Base-by-base conservation (phyloP, 2,329 filamentous ascomycete species). In the Beauveria sp. region DNA sequence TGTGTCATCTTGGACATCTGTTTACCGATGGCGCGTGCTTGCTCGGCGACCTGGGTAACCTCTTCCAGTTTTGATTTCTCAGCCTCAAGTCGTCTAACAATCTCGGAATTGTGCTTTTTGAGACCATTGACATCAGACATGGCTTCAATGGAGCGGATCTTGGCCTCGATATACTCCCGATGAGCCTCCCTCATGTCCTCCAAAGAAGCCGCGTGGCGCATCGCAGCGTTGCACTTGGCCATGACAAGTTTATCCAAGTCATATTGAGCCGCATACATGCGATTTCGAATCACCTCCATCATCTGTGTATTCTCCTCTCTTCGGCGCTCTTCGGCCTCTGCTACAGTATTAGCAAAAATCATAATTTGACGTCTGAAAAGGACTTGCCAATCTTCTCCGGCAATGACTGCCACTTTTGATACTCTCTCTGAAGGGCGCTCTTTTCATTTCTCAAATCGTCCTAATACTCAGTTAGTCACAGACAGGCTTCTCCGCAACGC, bases 141-240 rank as follows among this genome's bases (percentile, higher is more conserved):
- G 1, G 91, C 93, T 77, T 99, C 95, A 34, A 96, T 83, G 0
- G 83, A 76, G 64, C 86, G 80, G 50, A 97, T 80, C 66, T 90
- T 83, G 2, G 84, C 85, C 67, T 93, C 86, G 18, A 93, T 74
- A 12, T 91, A 75, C 16, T 83, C 81, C 51, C 87, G 80, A 58
- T 89, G 85, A 6, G 85, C 80, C 54, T 78, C 73, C 16, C 84
- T 83, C 50, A 96, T 81, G 22, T 74, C 70, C n/a, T 82, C 80
- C 8, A 96, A 81, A 5, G 83, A 77, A 65, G 83, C 80, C 72
- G 87, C 77, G 66, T 82, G 81, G 46, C 73, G 69, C 40, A 88
- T 70, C 31, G 80, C 76, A 6, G 80, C 74, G 63, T 81, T 77
- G 10, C 82, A 83, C 69, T 86, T 87, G 64, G 81, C 72, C 3